These are phyloP conservation scores for Sophora flavescens DNA, from an alignment of 306 rosid genomes.

Conservation along the genomic window DNA sequence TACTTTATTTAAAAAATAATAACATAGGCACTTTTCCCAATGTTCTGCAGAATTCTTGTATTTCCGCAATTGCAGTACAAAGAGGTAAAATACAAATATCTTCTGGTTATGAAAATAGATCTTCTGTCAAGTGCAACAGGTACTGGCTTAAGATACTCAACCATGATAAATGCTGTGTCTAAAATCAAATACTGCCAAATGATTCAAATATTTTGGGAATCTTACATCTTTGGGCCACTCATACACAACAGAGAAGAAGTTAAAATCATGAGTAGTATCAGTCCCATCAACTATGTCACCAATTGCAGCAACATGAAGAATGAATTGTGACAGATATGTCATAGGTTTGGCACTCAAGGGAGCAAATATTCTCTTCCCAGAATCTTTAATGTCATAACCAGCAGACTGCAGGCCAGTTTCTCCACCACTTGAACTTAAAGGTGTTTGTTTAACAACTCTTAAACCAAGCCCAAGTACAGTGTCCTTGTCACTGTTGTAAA, in stretches of 20 bases:
- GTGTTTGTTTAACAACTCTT: slow-evolving; percentile 71
- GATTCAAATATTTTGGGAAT: slow-evolving; percentile 49
- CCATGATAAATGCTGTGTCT: slow-evolving; percentile 9
- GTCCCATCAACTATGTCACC: slow-evolving; percentile 98
- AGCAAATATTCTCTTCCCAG: slow-evolving; percentile 84
- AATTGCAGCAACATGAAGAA: slow-evolving; percentile 94
- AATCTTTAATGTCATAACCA: slow-evolving; percentile 82
- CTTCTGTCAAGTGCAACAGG: slow-evolving; percentile 13
- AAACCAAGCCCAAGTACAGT: slow-evolving; percentile 89
- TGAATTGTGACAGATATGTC: slow-evolving; percentile 90
- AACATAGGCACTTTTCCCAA: slow-evolving; percentile 13
- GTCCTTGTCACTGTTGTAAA: slow-evolving; percentile 67
- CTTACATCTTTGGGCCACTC: slow-evolving; percentile 99
- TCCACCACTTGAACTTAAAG: slow-evolving; percentile 62
- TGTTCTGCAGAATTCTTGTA: slow-evolving; percentile 11
- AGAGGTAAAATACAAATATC: slow-evolving; percentile 20
- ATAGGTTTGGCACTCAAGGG: slow-evolving; percentile 82
- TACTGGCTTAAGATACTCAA: slow-evolving; percentile 31
- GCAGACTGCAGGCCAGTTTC: slow-evolving; percentile 65
- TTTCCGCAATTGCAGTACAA: background rate
- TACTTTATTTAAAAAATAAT: slow-evolving; percentile 22
- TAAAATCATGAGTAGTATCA: slow-evolving; percentile 97
- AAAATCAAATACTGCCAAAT: slow-evolving; percentile 42
- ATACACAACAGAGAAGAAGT: slow-evolving; percentile 87
- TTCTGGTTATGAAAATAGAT: slow-evolving; percentile 29